Evolutionary conservation across 306 rosid species (phyloP).

Genomic region (Coriaria nepalensis): DNA sequence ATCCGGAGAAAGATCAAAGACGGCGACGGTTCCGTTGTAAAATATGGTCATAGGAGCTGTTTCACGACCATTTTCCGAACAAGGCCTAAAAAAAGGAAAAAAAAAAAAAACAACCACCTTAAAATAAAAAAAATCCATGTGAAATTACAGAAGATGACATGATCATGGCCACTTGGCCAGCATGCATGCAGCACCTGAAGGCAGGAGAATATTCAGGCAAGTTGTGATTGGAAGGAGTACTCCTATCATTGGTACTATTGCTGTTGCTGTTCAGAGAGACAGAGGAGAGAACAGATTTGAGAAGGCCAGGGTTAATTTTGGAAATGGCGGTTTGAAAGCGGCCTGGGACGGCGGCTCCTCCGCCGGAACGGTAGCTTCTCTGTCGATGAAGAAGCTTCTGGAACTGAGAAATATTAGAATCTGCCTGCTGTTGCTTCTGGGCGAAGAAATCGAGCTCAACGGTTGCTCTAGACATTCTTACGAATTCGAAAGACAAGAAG

Average conservation of each 20-base stretch:
- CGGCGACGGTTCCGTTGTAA: conserved; percentile 31
- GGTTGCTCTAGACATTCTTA: conserved; percentile 17
- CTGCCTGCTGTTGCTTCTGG: conserved; percentile 3
- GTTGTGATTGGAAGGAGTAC: background rate
- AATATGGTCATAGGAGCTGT: conserved; percentile 30
- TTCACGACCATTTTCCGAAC: conserved; percentile 8
- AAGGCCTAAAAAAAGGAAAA: conserved; percentile 1
- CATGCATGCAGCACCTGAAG: too few relatives aligned
- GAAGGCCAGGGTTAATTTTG: conserved; percentile 27
- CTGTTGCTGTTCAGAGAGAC: background rate
- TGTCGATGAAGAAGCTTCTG: conserved; percentile 32
- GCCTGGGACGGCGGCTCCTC: background rate
- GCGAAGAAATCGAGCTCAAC: conserved; percentile 37
- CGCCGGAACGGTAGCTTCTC: conserved; percentile 17
- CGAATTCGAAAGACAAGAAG: background rate
- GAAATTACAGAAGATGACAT: background rate
- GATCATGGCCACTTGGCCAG: background rate
- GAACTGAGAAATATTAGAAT: conserved; percentile 25
- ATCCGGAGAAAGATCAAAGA: conserved; percentile 25
- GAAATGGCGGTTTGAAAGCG: conserved; percentile 21
- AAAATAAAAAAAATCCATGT: too few relatives aligned
- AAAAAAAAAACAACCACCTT: too few relatives aligned
- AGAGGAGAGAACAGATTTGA: conserved; percentile 26
- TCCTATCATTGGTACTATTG: background rate
- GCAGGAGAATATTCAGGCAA: background rate